These are phyloP conservation scores for Apodospora peruviana DNA, from an alignment of 495 filamentous ascomycete genomes.

Conservation along the genomic window DNA sequence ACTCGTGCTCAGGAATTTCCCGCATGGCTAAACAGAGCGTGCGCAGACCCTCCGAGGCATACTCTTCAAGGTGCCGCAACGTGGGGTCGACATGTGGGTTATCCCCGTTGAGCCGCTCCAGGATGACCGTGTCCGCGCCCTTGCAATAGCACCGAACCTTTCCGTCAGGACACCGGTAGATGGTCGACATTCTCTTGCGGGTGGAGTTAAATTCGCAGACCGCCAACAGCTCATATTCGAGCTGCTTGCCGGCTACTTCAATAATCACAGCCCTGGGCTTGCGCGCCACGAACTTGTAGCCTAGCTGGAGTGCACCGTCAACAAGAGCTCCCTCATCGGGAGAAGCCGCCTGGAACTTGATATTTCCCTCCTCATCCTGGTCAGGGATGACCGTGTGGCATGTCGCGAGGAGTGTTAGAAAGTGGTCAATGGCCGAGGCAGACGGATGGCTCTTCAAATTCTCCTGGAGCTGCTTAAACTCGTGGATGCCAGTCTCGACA, in stretches of 20 bases:
- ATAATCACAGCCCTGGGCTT: constrained; percentile 84
- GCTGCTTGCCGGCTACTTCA: constrained; percentile 60
- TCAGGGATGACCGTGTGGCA: constrained; percentile 99
- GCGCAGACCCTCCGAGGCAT: constrained; percentile 91
- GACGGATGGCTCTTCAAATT: constrained; percentile 67
- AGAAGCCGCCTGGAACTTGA: constrained; percentile 97
- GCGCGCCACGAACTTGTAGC: constrained; percentile 84
- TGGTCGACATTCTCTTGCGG: constrained; percentile 94
- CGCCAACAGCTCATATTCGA: constrained; percentile 86
- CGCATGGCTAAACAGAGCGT: constrained; percentile 95
- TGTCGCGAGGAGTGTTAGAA: constrained; percentile 79
- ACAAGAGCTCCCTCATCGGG: constrained; percentile 97
- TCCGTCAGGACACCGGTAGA: constrained; percentile 94
- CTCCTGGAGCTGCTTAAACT: constrained; percentile 70
- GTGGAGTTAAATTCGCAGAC: constrained; percentile 99
- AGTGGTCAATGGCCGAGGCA: constrained; percentile 74
- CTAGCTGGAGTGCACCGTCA: constrained; percentile 78
- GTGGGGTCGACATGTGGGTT: constrained; percentile 86
- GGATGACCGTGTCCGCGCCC: constrained; percentile 95
- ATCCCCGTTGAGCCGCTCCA: constrained; percentile 73
- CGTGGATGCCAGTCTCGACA: constrained; percentile 74
- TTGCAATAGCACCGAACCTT: constrained; percentile 92
- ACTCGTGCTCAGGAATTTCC: constrained; percentile 88
- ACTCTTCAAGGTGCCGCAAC: constrained; percentile 91
- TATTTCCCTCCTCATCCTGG: constrained; percentile 63